Evolutionary conservation across 192 early-diverging fungal genomes (phyloP), one percentile per base, ranked within the genome.

Genomic region (Chytriomyces confervae): DNA sequence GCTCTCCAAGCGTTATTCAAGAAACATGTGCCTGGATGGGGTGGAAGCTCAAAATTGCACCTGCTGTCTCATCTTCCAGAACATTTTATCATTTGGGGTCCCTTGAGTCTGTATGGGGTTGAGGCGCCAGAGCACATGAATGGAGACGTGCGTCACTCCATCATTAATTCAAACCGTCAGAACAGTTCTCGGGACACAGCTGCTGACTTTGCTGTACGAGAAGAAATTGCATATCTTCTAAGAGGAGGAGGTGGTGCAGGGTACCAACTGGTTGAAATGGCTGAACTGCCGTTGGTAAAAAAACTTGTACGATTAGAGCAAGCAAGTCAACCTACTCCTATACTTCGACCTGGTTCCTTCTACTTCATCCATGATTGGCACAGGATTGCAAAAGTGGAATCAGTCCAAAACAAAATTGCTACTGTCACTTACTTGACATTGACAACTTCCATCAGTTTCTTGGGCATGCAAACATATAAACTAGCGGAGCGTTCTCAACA

Each of bases 61-160:
- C 27, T 70, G 5, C 50, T 70, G 6, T 49, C 49, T 8, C 69
- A 70, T 51, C 23, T 53, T 20, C 6, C 11, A 18, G 11, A 70
- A 6, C 23, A 70, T 11, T 70, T 70, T 53, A 6, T n/a, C 24
- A 10, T 51, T 53, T 53, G 69, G 49, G 69, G 69, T 51, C 69
- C 69, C 49, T 27, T 70, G 49, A 20, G n/a, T 7, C 11, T 51
- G 23, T 70, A 51, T 51, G 10, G n/a, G 18, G 69, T 70, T 53
- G 48, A 51, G 29, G 36, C 53, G 1, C 69, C 69, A 20, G 51
- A 70, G 44, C 69, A 70, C 48, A 70, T 51, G 50, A 70, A 70
- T 70, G 69, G 69, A 53, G 69, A 70, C 29, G 69, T 70, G 6
- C 49, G 51, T 7, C 48, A 70, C 13, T 16, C 13, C 18, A n/a